Evolutionary conservation across 2,329 filamentous ascomycete species (phyloP).

Genomic region (Venturiaceae sp.): DNA sequence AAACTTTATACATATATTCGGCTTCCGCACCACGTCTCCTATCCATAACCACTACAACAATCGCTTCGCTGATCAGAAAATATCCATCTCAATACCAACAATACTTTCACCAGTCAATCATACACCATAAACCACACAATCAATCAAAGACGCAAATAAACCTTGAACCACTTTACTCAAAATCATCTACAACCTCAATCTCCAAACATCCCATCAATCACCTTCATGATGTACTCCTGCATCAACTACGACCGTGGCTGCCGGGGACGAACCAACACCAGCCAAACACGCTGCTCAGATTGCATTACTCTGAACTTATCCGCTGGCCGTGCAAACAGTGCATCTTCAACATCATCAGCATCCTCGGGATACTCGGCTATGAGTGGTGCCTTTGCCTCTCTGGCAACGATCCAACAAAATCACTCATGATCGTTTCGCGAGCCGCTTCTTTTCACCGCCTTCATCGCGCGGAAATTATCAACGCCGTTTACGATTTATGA

Average conservation of each 20-base stretch:
- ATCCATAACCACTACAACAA: neutral
- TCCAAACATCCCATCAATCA: neutral
- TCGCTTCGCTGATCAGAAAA: neutral
- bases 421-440: neutral
- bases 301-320: slow-evolving; percentile 29
- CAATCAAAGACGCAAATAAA: too few relatives aligned
- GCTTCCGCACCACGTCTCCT: neutral
- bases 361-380: slow-evolving; percentile 25
- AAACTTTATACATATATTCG: neutral
- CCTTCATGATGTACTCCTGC: slow-evolving; percentile 30
- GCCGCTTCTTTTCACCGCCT: neutral
- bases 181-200: neutral
- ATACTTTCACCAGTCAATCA: neutral
- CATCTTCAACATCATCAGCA: slow-evolving; percentile 16
- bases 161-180: neutral
- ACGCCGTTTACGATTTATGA: neutral
- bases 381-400: slow-evolving; percentile 29
- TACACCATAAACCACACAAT: neutral
- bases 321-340: slow-evolving; percentile 19
- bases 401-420: slow-evolving; percentile 10
- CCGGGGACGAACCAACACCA: slow-evolving; percentile 29
- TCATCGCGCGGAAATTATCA: neutral
- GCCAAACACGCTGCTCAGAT: slow-evolving; percentile 25
- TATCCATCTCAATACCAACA: too few relatives aligned
- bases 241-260: slow-evolving; percentile 34